Conservation (phyloP, 768 basidiomycete species). For the Lyophyllum atratum region DNA sequence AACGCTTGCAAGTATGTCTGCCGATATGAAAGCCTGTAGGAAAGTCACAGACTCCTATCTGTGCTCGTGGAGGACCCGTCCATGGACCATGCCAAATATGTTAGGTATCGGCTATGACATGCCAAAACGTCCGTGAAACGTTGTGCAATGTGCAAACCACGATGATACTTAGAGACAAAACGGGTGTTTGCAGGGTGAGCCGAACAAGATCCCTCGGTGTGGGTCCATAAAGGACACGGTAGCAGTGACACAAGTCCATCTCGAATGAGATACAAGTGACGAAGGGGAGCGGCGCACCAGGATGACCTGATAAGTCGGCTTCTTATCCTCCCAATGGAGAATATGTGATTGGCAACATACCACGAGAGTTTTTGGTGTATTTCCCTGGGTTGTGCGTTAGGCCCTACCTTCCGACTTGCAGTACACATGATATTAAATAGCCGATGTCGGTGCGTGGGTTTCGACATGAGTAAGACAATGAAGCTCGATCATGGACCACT, state of each 20-base stretch:
- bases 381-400: not conserved
- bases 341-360: not conserved
- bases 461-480: not conserved
- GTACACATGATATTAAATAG: not conserved
- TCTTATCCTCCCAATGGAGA: slow-evolving; percentile 3
- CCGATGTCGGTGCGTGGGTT: not conserved
- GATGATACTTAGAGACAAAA: not conserved
- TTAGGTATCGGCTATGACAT: too few species aligned
- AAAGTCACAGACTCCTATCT: not conserved
- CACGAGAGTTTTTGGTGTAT: not conserved
- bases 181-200: not conserved
- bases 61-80: not conserved
- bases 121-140: too few species aligned
- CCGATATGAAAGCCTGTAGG: too few species aligned
- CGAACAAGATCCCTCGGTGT: not conserved
- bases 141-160: not conserved
- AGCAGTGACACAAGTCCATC: too few species aligned
- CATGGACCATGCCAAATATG: not conserved
- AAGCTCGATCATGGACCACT: not conserved
- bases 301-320: not conserved
- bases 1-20: too few species aligned
- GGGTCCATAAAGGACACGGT: too few species aligned
- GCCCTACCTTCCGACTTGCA: not conserved
- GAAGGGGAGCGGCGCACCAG: not conserved
- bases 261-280: too few species aligned